phyloP scores from a whole-genome alignment of 768 basidiomycete species.

The Roridomyces roridus region DNA sequence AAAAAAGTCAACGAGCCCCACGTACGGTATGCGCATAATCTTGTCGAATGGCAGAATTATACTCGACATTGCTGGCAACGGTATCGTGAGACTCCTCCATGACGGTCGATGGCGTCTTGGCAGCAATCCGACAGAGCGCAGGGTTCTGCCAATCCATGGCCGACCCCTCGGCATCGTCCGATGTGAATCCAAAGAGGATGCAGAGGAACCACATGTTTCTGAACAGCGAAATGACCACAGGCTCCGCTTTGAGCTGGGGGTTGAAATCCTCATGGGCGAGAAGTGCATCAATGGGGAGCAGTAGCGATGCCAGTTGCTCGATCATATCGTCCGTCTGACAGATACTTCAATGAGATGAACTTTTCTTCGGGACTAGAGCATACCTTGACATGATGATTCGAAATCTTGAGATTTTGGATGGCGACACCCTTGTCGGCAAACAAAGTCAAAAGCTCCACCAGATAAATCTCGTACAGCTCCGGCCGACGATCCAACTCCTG shows the following conservation, averaged over 20 bases:
- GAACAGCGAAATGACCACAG: constrained; percentile 77
- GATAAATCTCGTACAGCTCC: constrained; percentile 79
- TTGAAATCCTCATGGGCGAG: constrained; percentile 74
- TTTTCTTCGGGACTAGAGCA: constrained; percentile 13
- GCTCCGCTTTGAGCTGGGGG: constrained; percentile 58
- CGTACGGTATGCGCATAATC: constrained; percentile 81
- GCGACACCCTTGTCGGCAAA: constrained; percentile 92
- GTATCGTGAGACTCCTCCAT: constrained; percentile 84
- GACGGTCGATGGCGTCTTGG: constrained; percentile 86
- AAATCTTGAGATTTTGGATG: constrained; percentile 81
- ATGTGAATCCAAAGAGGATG: constrained; percentile 83
- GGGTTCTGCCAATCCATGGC: constrained; percentile 83
- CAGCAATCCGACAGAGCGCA: constrained; percentile 79
- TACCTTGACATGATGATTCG: constrained; percentile 73
- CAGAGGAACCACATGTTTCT: constrained; percentile 95
- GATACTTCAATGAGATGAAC: constrained; percentile 4
- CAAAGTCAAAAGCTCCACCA: constrained; percentile 83
- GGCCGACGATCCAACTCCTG: constrained; percentile 76
- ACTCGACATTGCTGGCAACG: constrained; percentile 88
- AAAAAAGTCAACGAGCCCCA: neutral
- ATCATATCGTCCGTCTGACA: constrained; percentile 80
- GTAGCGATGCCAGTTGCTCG: constrained; percentile 83
- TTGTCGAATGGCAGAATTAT: constrained; percentile 87
- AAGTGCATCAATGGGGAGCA: constrained; percentile 91
- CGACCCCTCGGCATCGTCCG: constrained; percentile 56